Conservation (phyloP, 805 yeast species). For the Hagleromyces aurorensis region DNA sequence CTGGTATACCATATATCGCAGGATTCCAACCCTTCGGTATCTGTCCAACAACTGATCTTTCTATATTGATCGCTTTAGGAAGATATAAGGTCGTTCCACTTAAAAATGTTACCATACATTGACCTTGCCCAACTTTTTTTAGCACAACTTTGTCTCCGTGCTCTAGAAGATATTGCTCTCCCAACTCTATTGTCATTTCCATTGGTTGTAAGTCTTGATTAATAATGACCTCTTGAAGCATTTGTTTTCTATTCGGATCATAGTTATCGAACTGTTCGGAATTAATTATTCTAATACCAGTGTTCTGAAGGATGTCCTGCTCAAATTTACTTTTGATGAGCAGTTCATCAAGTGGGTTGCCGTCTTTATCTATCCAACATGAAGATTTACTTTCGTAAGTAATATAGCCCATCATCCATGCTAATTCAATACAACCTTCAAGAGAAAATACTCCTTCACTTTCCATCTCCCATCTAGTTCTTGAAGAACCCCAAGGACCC, state of each 20-base stretch:
- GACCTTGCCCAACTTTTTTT: slow-evolving; percentile 66
- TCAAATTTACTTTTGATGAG: slow-evolving; percentile 77
- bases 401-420: slow-evolving; percentile 89
- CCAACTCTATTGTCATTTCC: slow-evolving; percentile 73
- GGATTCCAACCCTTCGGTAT: slow-evolving; percentile 91
- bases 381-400: slow-evolving; percentile 65
- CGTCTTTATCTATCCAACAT: slow-evolving; percentile 72
- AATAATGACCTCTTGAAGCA: slow-evolving; percentile 77
- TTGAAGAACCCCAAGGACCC: slow-evolving; percentile 88
- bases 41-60: slow-evolving; percentile 38
- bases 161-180: slow-evolving; percentile 69
- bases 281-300: slow-evolving; percentile 81
- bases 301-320: slow-evolving; percentile 62
- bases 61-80: slow-evolving; percentile 46
- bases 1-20: slow-evolving; percentile 69
- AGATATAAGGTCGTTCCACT: slow-evolving; percentile 72
- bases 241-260: slow-evolving; percentile 72
- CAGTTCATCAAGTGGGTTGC: slow-evolving; percentile 67
- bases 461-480: slow-evolving; percentile 95
- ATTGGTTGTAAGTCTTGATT: slow-evolving; percentile 82
- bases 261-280: slow-evolving; percentile 76
- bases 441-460: slow-evolving; percentile 73
- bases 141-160: slow-evolving; percentile 76
- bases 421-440: slow-evolving; percentile 88
- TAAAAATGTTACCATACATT: slow-evolving; percentile 66